phyloP scores from a whole-genome alignment of 2,329 filamentous ascomycete genomes.

The Davidsoniella neocaledoniae region DNA sequence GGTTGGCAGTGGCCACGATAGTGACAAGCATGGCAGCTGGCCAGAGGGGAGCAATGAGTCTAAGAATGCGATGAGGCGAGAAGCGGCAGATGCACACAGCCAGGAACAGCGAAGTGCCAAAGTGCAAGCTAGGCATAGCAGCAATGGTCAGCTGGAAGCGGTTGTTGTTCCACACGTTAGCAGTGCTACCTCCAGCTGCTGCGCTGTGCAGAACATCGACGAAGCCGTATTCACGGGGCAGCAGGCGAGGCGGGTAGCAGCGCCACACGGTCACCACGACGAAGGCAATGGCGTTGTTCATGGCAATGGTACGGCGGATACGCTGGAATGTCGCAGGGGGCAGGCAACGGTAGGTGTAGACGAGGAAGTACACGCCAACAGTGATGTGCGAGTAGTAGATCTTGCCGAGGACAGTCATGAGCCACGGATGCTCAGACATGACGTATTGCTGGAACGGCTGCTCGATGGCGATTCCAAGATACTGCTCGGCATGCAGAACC shows the following conservation, averaged over 20 bases:
- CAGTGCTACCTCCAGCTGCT: slow-evolving; percentile 14
- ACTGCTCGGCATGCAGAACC: slow-evolving; percentile 23
- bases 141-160: slow-evolving; percentile 30
- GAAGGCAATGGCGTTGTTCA: slow-evolving; percentile 31
- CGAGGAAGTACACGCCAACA: slow-evolving; percentile 28
- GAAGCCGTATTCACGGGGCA: slow-evolving; percentile 29
- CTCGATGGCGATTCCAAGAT: slow-evolving; percentile 24
- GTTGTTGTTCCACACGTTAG: slow-evolving; percentile 27
- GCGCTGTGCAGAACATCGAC: slow-evolving; percentile 27
- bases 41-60: slow-evolving; percentile 25
- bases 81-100: slow-evolving; percentile 21
- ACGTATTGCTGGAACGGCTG: slow-evolving; percentile 24
- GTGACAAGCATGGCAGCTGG: slow-evolving; percentile 26
- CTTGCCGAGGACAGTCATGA: slow-evolving; percentile 24
- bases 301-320: slow-evolving; percentile 30
- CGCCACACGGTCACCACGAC: slow-evolving; percentile 29
- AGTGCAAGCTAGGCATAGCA: slow-evolving; percentile 32
- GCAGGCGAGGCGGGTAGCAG: slow-evolving; percentile 31
- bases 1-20: slow-evolving; percentile 25
- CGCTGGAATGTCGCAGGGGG: slow-evolving; percentile 23
- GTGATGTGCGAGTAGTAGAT: slow-evolving; percentile 31
- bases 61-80: slow-evolving; percentile 23
- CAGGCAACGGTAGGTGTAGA: slow-evolving; percentile 30
- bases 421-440: slow-evolving; percentile 20
- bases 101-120: slow-evolving; percentile 25